Percentiles rank a stretch among this genome's conserved stretches.
Evolutionary conservation across 768 basidiomycete genomes (phyloP).

Genomic region (Russula sp.): DNA sequence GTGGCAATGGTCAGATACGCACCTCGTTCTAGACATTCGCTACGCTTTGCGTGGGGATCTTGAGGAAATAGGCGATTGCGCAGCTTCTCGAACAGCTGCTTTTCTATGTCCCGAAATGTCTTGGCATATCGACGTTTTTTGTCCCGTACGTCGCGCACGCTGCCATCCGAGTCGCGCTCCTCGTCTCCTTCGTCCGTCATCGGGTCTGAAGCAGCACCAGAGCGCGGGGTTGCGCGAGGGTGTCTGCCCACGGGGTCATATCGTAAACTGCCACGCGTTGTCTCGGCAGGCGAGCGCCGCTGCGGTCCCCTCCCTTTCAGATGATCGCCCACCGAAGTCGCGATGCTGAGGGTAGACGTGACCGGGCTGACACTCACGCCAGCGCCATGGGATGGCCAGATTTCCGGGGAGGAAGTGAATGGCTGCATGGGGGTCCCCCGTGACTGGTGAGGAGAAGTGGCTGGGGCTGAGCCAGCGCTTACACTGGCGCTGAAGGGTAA

Average conservation of each 20-base stretch:
- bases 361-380: conserved; percentile 1
- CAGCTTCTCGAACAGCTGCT: conserved; percentile 17
- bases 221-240: not conserved
- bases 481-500: conserved; percentile 2
- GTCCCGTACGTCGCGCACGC: conserved; percentile 14
- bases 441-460: not conserved
- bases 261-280: conserved; percentile 5
- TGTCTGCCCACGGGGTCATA: conserved; percentile 12
- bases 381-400: conserved; percentile 7
- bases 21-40: conserved; percentile 20
- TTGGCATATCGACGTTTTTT: conserved; percentile 20
- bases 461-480: not conserved
- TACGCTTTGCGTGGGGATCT: conserved; percentile 18
- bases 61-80: conserved; percentile 16
- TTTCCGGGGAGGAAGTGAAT: conserved; percentile 5
- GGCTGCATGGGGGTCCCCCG: not conserved
- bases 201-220: not conserved
- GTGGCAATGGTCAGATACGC: not conserved
- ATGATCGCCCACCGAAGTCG: not conserved
- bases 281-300: conserved; percentile 14
- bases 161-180: conserved; percentile 19
- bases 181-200: conserved; percentile 18
- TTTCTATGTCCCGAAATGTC: conserved; percentile 17
- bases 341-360: not conserved
- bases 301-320: not conserved